Percentiles rank a stretch among this genome's conserved stretches.
These are phyloP conservation scores for Pachysolen tannophilus DNA, from an alignment of 805 yeast species.

Conservation along the genomic window DNA sequence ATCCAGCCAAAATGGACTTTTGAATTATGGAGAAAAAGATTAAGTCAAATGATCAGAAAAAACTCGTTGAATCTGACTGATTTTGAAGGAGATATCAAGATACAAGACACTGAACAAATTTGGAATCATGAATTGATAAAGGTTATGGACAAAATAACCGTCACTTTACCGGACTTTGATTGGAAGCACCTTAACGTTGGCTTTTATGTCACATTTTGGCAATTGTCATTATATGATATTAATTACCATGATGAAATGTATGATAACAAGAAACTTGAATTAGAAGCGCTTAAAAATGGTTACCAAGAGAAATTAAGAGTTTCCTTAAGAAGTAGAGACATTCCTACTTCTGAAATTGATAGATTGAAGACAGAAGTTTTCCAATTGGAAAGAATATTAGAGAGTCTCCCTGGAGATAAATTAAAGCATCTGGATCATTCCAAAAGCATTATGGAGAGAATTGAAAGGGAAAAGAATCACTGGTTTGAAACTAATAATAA, in stretches of 20 bases:
- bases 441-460: constrained; percentile 20
- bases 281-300: constrained; percentile 27
- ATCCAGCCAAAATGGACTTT: constrained; percentile 61
- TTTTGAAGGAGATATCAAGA: constrained; percentile 2
- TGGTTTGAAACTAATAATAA: too few species aligned
- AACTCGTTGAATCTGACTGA: constrained; percentile 12
- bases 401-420: constrained; percentile 29
- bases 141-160: constrained; percentile 12
- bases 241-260: constrained; percentile 45
- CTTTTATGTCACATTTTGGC: constrained; percentile 66
- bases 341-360: constrained; percentile 13
- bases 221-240: constrained; percentile 61
- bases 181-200: constrained; percentile 25
- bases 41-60: constrained; percentile 21
- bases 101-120: too few species aligned
- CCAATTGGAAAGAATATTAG: constrained; percentile 19
- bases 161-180: constrained; percentile 12
- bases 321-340: constrained; percentile 20
- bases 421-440: constrained; percentile 35
- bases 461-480: constrained; percentile 18
- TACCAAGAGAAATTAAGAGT: constrained; percentile 26
- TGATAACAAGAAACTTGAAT: constrained; percentile 32
- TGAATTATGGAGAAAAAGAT: constrained; percentile 61
- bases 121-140: constrained; percentile 6
- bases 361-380: constrained; percentile 21